Evolutionary conservation across 176 grass and related monocot genomes (phyloP), one percentile per base, ranked within the genome.

Genomic region (Paspalum vaginatum): DNA sequence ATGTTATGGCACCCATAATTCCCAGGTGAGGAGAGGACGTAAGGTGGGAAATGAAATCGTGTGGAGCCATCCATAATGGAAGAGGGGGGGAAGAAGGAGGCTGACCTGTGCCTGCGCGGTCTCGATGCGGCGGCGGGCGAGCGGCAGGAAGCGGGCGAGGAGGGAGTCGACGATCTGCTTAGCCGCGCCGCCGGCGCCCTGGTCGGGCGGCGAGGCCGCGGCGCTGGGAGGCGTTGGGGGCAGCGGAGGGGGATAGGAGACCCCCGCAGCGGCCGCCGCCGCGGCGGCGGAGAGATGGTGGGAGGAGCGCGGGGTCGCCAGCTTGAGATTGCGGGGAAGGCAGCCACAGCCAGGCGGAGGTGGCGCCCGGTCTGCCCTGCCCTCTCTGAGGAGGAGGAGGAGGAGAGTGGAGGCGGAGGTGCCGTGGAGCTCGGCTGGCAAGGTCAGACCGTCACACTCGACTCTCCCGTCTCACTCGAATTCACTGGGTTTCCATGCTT

Each of bases 111-210:
- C 96, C 79, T 99, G 96, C n/a, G 92, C 96, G 74, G 96, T 99
- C 79, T 99, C 96, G 88, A 95, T 99, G 74, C 96, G 96, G 49
- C 96, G 96, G 64, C 92, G 90, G 57, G 96, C 96, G 66, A 99
- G 92, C 27, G 96, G 96, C 54, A 99, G 90, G 85, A 99, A 99
- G 62, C 96, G 84, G 5, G 89, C 88, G 71, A 99, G 96, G 72
- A 99, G 96, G 48, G 92, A 92, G 75, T 99, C 96, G n/a, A 99
- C 96, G 90, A 99, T 91, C 90, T 95, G 96, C 82, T 93, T 93
- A 74, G 92, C 96, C 5, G 96, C 92, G 83, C 78, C 93, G 0
- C 91, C 94, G 18, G 94, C 82, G 76, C 92, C 90, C 82, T 88
- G 89, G 45, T 90, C 79, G 41, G 65, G 73, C 82, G 66, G 16